Evolutionary conservation across 257 asterid species (phyloP).

Genomic region (Sherardia arvensis): DNA sequence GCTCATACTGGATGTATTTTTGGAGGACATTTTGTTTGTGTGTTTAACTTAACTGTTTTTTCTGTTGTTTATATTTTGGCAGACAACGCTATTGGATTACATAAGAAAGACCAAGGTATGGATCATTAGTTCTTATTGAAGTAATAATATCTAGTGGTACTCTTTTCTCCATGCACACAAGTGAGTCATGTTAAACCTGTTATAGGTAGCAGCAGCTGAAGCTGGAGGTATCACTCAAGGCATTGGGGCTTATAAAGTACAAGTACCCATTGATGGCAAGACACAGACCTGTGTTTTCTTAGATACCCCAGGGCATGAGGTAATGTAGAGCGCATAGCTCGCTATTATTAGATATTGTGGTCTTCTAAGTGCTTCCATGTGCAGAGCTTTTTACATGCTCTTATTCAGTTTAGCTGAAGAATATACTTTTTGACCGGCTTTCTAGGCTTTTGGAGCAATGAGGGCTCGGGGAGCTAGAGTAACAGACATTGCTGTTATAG

Average conservation of each 20-base stretch:
- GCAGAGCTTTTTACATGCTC: neutral
- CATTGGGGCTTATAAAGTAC: slow-evolving; percentile 94
- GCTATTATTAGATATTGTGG: neutral
- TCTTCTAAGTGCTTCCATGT: slow-evolving; percentile 3
- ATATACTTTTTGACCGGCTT: neutral
- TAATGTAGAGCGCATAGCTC: slow-evolving; percentile 14
- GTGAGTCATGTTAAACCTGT: slow-evolving; percentile 17
- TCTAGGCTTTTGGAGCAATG: slow-evolving; percentile 97
- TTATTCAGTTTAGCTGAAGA: neutral
- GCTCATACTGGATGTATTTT: neutral
- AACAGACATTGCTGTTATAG: slow-evolving; percentile 90
- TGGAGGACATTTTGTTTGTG: neutral
- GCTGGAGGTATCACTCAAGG: slow-evolving; percentile 99
- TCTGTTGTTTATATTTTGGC: slow-evolving; percentile 27
- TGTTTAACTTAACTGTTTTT: slow-evolving; percentile 13
- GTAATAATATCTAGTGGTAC: neutral
- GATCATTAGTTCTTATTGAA: neutral
- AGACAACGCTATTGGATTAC: slow-evolving; percentile 91
- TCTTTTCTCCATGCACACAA: slow-evolving; percentile 2
- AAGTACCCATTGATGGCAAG: slow-evolving; percentile 81
- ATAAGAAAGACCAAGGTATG: slow-evolving; percentile 84
- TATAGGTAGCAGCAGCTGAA: slow-evolving; percentile 90
- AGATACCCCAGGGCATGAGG: slow-evolving; percentile 99
- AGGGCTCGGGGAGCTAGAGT: slow-evolving; percentile 99
- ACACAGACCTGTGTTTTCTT: slow-evolving; percentile 83